These are phyloP conservation scores for Mortierella hygrophila DNA, from an alignment of 192 early-diverging fungal genomes.

Conservation along the genomic window DNA sequence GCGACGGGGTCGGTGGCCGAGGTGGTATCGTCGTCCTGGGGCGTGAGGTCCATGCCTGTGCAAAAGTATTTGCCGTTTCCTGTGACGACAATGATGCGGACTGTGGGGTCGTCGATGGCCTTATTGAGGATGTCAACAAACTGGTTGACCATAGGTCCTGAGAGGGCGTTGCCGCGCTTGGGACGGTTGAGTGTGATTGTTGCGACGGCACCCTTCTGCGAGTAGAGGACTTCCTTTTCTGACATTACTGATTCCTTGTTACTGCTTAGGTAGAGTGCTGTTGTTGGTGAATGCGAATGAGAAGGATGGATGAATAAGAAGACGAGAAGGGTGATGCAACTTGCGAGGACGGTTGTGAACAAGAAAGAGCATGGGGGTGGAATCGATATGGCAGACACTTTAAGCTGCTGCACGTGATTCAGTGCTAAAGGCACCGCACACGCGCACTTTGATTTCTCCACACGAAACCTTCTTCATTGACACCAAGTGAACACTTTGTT, in stretches of 20 bases:
- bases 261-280: neutral
- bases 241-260: slow-evolving; percentile 27
- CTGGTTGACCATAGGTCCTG: slow-evolving; percentile 56
- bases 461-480: neutral
- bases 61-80: slow-evolving; percentile 75
- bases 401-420: neutral
- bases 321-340: neutral
- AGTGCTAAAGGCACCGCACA: neutral
- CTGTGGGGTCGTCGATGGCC: slow-evolving; percentile 57
- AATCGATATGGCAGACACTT: neutral
- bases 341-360: neutral
- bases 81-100: slow-evolving; percentile 70
- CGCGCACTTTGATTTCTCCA: neutral
- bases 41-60: slow-evolving; percentile 72
- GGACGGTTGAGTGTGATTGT: slow-evolving; percentile 67
- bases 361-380: neutral
- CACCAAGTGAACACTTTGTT: neutral
- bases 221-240: slow-evolving; percentile 50
- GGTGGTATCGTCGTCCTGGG: slow-evolving; percentile 35
- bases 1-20: slow-evolving; percentile 36
- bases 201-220: slow-evolving; percentile 51
- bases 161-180: slow-evolving; percentile 67
- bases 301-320: neutral
- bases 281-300: neutral
- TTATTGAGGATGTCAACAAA: slow-evolving; percentile 57